phyloP scores from a whole-genome alignment of 2,329 filamentous ascomycete species.

The Thielaviopsis ethacetica region DNA sequence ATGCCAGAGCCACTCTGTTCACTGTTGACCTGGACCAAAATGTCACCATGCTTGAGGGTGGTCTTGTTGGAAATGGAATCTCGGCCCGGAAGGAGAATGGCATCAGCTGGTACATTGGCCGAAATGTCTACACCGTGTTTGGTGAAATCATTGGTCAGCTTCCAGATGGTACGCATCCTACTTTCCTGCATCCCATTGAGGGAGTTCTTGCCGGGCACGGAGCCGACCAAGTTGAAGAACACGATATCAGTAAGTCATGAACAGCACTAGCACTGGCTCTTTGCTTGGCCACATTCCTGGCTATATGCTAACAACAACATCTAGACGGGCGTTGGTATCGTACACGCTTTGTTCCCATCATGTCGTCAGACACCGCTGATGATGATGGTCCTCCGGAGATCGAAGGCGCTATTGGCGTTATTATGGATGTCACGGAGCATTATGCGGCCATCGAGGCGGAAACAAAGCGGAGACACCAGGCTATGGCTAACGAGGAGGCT shows the following conservation, averaged over 20 bases:
- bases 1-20: constrained; percentile 62
- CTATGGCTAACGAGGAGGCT: constrained; percentile 59
- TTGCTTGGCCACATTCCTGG: neutral
- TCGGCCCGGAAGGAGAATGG: constrained; percentile 20
- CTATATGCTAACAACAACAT: constrained; percentile 7
- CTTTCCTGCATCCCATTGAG: constrained; percentile 42
- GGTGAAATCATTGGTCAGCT: constrained; percentile 28
- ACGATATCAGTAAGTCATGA: constrained; percentile 30
- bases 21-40: constrained; percentile 46
- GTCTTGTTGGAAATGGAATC: constrained; percentile 37
- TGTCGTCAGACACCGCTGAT: constrained; percentile 19
- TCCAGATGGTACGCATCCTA: constrained; percentile 26
- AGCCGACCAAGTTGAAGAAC: constrained; percentile 47
- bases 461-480: constrained; percentile 50
- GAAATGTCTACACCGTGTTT: constrained; percentile 50
- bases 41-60: constrained; percentile 55
- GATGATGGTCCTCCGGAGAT: constrained; percentile 25
- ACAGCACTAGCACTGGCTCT: neutral
- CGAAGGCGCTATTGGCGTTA: constrained; percentile 61
- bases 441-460: constrained; percentile 46
- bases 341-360: constrained; percentile 52
- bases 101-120: constrained; percentile 37
- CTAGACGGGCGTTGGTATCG: constrained; percentile 49
- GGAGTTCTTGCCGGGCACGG: constrained; percentile 45
- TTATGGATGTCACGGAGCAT: constrained; percentile 63